A percentile compares a stretch with the other conserved stretches of the same genome.
Conservation (phyloP, 176 grass and related monocot species). For the Sorghum bicolor region Sorghum_bicolor_NCBIv3 NC_012879.2:45917001-45917500, state of each 20-base stretch:
- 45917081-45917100: background rate
- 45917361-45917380: too few species aligned
- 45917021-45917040: background rate
- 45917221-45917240: background rate
- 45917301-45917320: background rate
- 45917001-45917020: background rate
- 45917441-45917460: too few species aligned
- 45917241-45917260: background rate
- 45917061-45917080: background rate
- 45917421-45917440: too few species aligned
- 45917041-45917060: background rate
- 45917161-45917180: constrained; percentile 38
- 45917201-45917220: constrained; percentile 12
- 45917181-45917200: background rate
- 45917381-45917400: too few species aligned
- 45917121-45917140: background rate
- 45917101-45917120: constrained; percentile 35
- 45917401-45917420: too few species aligned
- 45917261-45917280: background rate
- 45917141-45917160: constrained; percentile 24
- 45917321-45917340: too few species aligned
- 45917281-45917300: background rate
- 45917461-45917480: too few species aligned
- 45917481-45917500: too few species aligned
- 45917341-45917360: too few species aligned